Evolutionary conservation across 129 eudicot species (phyloP), one percentile per base, ranked within the genome.

Genomic region (Tagetes erecta): DNA sequence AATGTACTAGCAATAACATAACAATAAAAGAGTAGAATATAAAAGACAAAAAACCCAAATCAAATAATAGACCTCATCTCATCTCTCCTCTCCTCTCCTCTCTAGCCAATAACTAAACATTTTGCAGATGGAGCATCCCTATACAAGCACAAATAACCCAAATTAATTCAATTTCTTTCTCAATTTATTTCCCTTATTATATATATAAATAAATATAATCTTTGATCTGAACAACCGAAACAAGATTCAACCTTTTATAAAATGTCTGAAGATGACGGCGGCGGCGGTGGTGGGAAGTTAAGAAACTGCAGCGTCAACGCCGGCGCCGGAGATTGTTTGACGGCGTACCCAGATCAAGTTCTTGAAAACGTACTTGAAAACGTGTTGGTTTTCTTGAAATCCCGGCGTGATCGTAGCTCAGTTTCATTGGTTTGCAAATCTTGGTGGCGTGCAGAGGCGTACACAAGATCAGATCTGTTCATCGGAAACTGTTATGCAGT

Each of bases 401-500:
- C 82, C 55, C 84, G 92, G 49, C 82, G 81, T 5, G 91, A 89
- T 72, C 84, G 96, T 3, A 89, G 70, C 92, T 81, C 89, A 8
- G 96, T 82, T 2, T 89, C 96, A 4, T 69, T 82, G 1, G 96
- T 89, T 0, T 86, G 96, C 82, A 89, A 84, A 66, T 89, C 96
- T 2, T 89, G 96, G 96, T 86, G 82, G 78, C 89, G 86, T 10
- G 92, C 87, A 27, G 96, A 89, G 68, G 89, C 96, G 6, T 84
- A 76, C 72, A 89, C 96, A 46, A 85, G 96, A 89, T 86, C 96
- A 27, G 87, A 89, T 67, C 83, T 89, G 37, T 86, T 84, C 70
- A 89, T 89, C 20, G 96, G 96, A 11, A 89, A 89, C 87, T 89
- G 96, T 57, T 89, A 89, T 31, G 71, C 92, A 0, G 81, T 89